Evolutionary conservation across 2,329 filamentous ascomycete genomes (phyloP).

Genomic region (Sphaerostilbella broomeana): DNA sequence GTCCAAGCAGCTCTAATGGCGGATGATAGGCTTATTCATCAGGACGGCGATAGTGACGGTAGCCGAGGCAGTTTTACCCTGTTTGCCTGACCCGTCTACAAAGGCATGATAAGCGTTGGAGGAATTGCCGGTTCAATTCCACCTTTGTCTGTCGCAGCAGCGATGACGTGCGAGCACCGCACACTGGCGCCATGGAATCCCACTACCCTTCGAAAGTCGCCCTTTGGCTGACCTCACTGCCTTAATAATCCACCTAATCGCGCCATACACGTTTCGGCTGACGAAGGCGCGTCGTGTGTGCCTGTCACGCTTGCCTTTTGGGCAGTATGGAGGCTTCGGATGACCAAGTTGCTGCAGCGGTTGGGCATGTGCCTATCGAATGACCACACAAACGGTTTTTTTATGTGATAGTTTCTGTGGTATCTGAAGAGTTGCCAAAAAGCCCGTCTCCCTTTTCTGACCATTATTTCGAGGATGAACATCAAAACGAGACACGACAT

Average conservation of each 20-base stretch:
- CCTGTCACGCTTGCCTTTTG: conserved; percentile 7
- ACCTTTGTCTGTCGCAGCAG: not conserved
- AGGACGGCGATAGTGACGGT: too few relatives aligned
- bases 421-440: too few relatives aligned
- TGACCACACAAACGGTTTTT: not conserved
- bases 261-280: conserved; percentile 12
- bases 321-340: conserved; percentile 5
- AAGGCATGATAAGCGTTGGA: too few relatives aligned
- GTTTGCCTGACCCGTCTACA: too few relatives aligned
- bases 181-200: conserved; percentile 10
- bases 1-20: too few relatives aligned
- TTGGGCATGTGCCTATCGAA: not conserved
- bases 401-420: too few relatives aligned
- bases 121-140: too few relatives aligned
- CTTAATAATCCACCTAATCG: conserved; percentile 12
- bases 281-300: conserved; percentile 13
- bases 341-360: not conserved
- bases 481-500: too few relatives aligned
- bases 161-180: conserved; percentile 13
- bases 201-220: not conserved
- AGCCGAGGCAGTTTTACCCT: too few relatives aligned
- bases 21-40: too few relatives aligned
- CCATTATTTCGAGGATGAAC: too few relatives aligned
- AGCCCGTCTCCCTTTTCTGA: too few relatives aligned
- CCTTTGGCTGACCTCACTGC: not conserved